phyloP scores from a whole-genome alignment of 148 eudicot genomes.

The Camellia lanceoleosa region DNA sequence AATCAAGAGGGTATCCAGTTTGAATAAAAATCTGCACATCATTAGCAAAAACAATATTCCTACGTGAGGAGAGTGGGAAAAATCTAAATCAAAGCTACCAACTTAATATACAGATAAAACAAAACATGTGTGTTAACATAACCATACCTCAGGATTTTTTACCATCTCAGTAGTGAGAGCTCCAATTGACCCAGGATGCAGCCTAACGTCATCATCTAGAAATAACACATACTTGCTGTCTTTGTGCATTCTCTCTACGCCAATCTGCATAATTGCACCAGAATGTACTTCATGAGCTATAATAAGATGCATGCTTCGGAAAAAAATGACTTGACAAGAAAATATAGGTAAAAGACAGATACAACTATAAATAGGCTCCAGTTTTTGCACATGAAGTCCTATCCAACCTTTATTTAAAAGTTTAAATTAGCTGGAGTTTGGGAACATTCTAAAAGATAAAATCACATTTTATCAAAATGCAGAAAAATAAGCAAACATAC shows the following conservation, averaged over 20 bases:
- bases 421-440: background rate
- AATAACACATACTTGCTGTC: constrained; percentile 94
- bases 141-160: constrained; percentile 82
- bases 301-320: background rate
- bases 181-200: constrained; percentile 97
- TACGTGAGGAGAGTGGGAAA: background rate
- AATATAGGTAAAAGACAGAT: background rate
- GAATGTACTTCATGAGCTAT: constrained; percentile 2
- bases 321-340: background rate
- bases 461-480: background rate
- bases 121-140: constrained; percentile 8
- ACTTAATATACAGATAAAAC: background rate
- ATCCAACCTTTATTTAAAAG: background rate
- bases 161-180: constrained; percentile 95
- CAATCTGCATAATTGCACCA: constrained; percentile 51
- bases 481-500: background rate
- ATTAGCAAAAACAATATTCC: constrained; percentile 11
- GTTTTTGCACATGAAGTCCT: background rate
- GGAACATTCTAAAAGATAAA: background rate
- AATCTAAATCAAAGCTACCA: background rate
- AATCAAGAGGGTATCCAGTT: constrained; percentile 97
- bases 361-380: background rate
- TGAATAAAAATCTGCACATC: constrained; percentile 85
- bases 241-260: constrained; percentile 85
- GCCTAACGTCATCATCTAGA: constrained; percentile 96